A percentile compares a stretch with the other conserved stretches of the same genome.
phyloP scores from a whole-genome alignment of 345 rosid species.

The Schrenkiella parvula region DNA sequence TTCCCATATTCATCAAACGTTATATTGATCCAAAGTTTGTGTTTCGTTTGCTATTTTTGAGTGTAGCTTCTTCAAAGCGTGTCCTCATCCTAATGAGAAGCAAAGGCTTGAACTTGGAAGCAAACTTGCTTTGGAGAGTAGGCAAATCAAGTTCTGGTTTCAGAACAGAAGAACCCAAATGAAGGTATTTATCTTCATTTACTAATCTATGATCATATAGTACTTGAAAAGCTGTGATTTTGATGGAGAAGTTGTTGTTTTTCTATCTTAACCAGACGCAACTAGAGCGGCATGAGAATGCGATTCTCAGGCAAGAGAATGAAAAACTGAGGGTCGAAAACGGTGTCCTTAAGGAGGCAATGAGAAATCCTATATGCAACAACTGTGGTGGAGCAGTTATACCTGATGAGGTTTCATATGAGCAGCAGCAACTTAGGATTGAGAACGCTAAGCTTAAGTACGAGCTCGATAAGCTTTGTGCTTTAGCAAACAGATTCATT shows the following conservation, averaged over 20 bases:
- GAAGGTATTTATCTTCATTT: conserved; percentile 55
- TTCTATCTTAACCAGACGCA: conserved; percentile 47
- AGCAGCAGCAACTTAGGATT: conserved; percentile 48
- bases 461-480: conserved; percentile 43
- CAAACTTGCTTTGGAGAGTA: conserved; percentile 49
- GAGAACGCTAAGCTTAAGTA: conserved; percentile 71
- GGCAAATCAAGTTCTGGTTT: conserved; percentile 81
- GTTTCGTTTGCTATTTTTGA: not conserved
- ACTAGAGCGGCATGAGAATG: conserved; percentile 66
- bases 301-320: conserved; percentile 57
- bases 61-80: conserved; percentile 53
- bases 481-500: conserved; percentile 51
- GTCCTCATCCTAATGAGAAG: conserved; percentile 74
- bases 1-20: not conserved
- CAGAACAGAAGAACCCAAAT: conserved; percentile 77
- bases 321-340: conserved; percentile 66
- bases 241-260: not conserved
- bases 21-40: not conserved
- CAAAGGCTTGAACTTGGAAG: conserved; percentile 55
- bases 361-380: conserved; percentile 51
- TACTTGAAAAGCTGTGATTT: not conserved
- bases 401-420: conserved; percentile 41
- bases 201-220: no score
- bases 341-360: conserved; percentile 42
- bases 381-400: conserved; percentile 59